Base-by-base conservation (phyloP, 2,329 filamentous ascomycete species). In the Penicillium sp. region DNA sequence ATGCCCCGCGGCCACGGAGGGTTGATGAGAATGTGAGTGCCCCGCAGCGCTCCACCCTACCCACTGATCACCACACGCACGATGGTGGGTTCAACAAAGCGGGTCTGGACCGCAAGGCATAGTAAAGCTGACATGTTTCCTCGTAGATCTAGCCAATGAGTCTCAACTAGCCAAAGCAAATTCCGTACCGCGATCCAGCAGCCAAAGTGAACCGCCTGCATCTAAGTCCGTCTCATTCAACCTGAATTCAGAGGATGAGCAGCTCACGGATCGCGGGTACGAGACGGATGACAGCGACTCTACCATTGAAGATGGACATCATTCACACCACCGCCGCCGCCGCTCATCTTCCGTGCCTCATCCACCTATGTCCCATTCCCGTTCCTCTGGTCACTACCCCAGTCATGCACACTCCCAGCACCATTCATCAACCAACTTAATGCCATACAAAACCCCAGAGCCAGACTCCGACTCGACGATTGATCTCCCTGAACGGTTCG, bases 11-110 rank as follows among this genome's bases (percentile, higher is more conserved):
- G 64, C 69, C 72, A 50, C 69, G 72, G 60, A 71, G 76, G 62
- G 74, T 72, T 58, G 78, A 80, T 70, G 78, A 81, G 69, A 81
- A 80, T 79, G 79, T 81, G 78, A 81, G 79, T 80, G 71, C 72
- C 72, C 69, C 68, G 63, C 62, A 63, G 62, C 70, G 67, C 62
- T 67, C 67, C 67, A 64, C 65, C 69, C 62, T 69, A 68, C 67
- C 67, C 69, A 69, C 72, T 68, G 67, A 72, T 67, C 65, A 71
- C 66, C 71, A 69, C 65, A 63, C 64, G 66, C 62, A 69, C 64
- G 69, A 77, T 75, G 77, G 77, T 79, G 77, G 71, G 77, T 80
- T 72, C 61, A 60, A 50, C 3, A 39, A 39, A 39, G 35, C 35
- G 58, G 62, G 64, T 62, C 57, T 54, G 14, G 23, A 21, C 33